Conservation (phyloP, 768 basidiomycete species). For the Lentinula boryana region DNA sequence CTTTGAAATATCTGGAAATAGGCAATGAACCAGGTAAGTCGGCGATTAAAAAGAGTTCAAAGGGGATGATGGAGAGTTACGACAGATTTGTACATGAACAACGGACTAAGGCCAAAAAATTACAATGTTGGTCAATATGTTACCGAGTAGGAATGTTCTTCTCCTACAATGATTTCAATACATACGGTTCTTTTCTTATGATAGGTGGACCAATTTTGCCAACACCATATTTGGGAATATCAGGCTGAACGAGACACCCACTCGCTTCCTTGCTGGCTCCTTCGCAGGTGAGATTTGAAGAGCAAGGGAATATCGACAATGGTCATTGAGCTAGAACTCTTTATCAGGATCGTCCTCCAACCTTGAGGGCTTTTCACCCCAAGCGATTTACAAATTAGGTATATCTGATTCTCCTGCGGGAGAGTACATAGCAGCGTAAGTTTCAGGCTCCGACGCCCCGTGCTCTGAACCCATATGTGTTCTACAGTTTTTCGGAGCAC, state of each 20-base stretch:
- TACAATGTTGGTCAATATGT: conserved; percentile 25
- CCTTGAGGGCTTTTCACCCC: conserved; percentile 30
- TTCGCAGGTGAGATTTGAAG: not conserved
- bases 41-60: not conserved
- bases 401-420: conserved; percentile 35
- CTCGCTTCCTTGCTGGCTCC: conserved; percentile 9
- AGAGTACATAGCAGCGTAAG: conserved; percentile 30
- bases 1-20: conserved; percentile 30
- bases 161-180: not conserved
- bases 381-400: conserved; percentile 29
- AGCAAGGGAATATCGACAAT: conserved; percentile 14
- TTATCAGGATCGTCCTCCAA: conserved; percentile 19
- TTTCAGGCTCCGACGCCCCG: not conserved
- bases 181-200: not conserved
- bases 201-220: conserved; percentile 31
- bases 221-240: conserved; percentile 20
- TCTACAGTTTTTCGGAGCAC: conserved; percentile 37
- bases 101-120: conserved; percentile 16
- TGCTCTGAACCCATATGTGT: not conserved
- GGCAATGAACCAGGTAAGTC: conserved; percentile 25
- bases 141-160: conserved; percentile 16
- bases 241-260: conserved; percentile 13
- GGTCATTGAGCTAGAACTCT: conserved; percentile 16
- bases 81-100: conserved; percentile 26
- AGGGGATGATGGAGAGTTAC: too few relatives aligned